Conservation (phyloP, 2,329 filamentous ascomycete species). For the Leptographium radiaticola region DNA sequence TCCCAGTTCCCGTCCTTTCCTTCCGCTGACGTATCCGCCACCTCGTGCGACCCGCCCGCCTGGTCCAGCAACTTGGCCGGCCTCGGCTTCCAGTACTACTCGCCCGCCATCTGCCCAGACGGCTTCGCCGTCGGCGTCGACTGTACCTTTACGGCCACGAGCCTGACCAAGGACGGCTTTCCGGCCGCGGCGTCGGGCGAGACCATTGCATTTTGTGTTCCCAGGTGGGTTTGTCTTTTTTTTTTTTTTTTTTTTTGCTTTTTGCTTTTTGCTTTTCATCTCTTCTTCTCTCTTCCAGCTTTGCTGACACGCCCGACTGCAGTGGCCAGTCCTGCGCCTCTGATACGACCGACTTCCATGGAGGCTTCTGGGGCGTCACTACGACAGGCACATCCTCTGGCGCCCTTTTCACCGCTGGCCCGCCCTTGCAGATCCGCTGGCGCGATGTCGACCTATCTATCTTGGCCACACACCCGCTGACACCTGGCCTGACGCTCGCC, state of each 20-base stretch:
- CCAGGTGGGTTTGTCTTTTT: conserved; percentile 7
- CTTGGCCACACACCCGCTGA: conserved; percentile 24
- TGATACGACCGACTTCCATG: conserved; percentile 25
- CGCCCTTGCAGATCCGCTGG: conserved; percentile 26
- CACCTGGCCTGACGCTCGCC: conserved; percentile 17
- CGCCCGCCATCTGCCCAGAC: conserved; percentile 25
- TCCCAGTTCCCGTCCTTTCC: conserved; percentile 25
- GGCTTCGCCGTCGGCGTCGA: conserved; percentile 21
- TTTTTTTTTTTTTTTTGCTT: too few species aligned
- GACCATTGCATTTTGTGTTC: conserved; percentile 14
- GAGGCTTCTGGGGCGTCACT: conserved; percentile 24
- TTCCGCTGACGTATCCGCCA: conserved; percentile 12
- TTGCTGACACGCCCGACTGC: background rate
- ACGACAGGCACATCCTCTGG: conserved; percentile 10
- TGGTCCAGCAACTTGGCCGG: conserved; percentile 22
- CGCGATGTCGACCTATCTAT: conserved; percentile 19
- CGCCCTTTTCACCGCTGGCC: conserved; percentile 19
- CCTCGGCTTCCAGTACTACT: conserved; percentile 25
- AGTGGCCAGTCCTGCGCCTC: conserved; percentile 26
- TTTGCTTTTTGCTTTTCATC: background rate
- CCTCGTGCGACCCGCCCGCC: conserved; percentile 18
- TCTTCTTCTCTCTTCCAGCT: background rate
- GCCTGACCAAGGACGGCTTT: conserved; percentile 8
- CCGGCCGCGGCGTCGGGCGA: conserved; percentile 9
- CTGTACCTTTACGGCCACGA: conserved; percentile 13